Evolutionary conservation across 495 filamentous ascomycete species (phyloP), one percentile per base, ranked within the genome.

Genomic region (Neurospora africana): DNA sequence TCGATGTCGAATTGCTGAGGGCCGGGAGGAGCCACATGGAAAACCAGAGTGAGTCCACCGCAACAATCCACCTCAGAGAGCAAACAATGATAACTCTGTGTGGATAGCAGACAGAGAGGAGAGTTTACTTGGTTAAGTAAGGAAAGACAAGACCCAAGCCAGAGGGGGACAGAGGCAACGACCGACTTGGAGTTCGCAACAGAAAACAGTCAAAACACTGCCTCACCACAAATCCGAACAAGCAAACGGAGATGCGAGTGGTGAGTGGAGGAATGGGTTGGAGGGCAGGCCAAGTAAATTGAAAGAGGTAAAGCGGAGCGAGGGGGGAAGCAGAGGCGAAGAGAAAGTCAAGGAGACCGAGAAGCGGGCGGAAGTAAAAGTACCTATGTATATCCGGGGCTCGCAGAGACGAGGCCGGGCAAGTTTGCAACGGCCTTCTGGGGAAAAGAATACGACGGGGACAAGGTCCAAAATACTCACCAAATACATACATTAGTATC

Each of bases 171-270:
- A 71, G 27, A 65, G 68, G 44, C 72, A 70, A 73, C 72, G 72
- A 73, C 72, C 72, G 72, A 73, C 72, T 72, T 33, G 1, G 27
- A 5, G 27, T 30, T 40, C 58, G 69, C 68, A 72, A 58, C 30
- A 40, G 33, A 71, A 39, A 65, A 65, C 6, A 10, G 27, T 65
- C 53, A 33, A 65, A 65, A 68, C 43, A 19, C 70, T 61, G 40
- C 71, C 33, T 21, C 35, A 19, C 19, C 71, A 61, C n/a, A 36
- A 68, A 27, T 41, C 27, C 44, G 69, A 69, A 47, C 53, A 71
- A 44, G 73, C 23, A 47, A 47, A 71, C 71, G 67, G 30, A 58
- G 21, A 65, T 40, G 38, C 39, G 69, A 72, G 43, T 35, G 61
- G 43, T 53, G 58, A 61, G n/a, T 36, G 71, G 71, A 23, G 67